These are phyloP conservation scores for Phoenix dactylifera DNA, from an alignment of 176 grass and related monocot genomes.

Conservation along the genomic window DNA sequence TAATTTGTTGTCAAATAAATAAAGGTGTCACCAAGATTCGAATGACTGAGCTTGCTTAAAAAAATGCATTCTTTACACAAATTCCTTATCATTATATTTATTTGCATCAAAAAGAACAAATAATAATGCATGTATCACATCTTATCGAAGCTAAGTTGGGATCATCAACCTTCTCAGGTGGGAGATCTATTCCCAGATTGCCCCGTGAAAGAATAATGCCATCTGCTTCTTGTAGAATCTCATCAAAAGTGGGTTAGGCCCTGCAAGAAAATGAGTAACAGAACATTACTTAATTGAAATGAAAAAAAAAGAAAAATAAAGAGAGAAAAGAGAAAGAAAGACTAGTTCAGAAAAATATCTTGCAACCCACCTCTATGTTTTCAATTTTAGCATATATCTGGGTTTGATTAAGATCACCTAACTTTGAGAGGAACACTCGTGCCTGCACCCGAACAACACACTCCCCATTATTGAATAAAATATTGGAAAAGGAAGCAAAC, in stretches of 20 bases:
- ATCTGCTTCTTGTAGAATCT: constrained; percentile 86
- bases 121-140: too few relatives aligned
- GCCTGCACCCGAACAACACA: constrained; percentile 36
- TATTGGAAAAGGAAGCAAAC: constrained; percentile 2
- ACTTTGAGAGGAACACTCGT: constrained; percentile 64
- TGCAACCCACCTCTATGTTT: constrained; percentile 74
- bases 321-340: not conserved
- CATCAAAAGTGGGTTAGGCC: constrained; percentile 98
- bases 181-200: constrained; percentile 94
- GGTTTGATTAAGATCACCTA: constrained; percentile 89
- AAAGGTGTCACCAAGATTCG: too few relatives aligned
- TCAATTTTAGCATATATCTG: constrained; percentile 99
- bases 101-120: too few relatives aligned
- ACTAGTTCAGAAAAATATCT: not conserved
- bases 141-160: too few relatives aligned
- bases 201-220: constrained; percentile 98
- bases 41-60: too few relatives aligned
- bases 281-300: too few relatives aligned
- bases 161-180: constrained; percentile 75
- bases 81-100: too few relatives aligned
- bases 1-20: too few relatives aligned
- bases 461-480: not conserved
- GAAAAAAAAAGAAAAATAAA: not conserved
- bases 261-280: constrained; percentile 33
- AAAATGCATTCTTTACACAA: too few relatives aligned